Base-by-base conservation (phyloP, 129 eudicot genomes). In the Arctium lappa region DNA sequence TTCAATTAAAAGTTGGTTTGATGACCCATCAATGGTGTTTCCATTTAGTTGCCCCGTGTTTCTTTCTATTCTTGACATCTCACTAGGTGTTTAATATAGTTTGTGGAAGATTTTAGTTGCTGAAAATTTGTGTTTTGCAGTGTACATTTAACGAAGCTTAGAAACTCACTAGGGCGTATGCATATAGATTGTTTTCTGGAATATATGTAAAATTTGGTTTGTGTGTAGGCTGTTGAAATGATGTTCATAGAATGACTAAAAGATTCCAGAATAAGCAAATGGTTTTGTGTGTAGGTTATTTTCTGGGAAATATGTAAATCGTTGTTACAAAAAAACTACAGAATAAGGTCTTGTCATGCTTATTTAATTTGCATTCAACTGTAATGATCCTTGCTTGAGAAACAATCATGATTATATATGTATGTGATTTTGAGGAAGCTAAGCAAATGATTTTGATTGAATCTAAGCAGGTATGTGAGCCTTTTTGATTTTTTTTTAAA, bases 131-230 rank as follows among this genome's bases (percentile, higher is more conserved):
- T 72, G 63, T 39, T 48, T 56, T 85, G 86, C 81, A 73, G 46
- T 91, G 92, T 91, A 89, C 88, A 88, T 88, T 78, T 87, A 76
- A 77, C 81, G 82, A 66, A 84, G 81, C 72, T 79, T 79, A 89
- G 81, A 34, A 72, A 39, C 40, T 72, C 30, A 72, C 30, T 12
- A 72, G 22, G 29, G 44, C 22, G 70, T 22, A 22, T 83, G 91
- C 87, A 84, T 86, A 79, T 69, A 80, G 42, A 63, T 63, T 75
- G 69, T 72, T 80, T 63, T 78, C 81, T 78, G 85, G 80, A 75
- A 78, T 83, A 33, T 80, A 76, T 63, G 53, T 73, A 38, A 22
- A 0, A 60, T 32, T 32, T 56, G 79, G 8, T 56, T 56, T 56
- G 7, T 56, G 22, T n/a, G 7, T 56, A 56, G 63, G 18, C 18